phyloP scores from a whole-genome alignment of 768 basidiomycete genomes.

The Dioszegia crocea region DNA sequence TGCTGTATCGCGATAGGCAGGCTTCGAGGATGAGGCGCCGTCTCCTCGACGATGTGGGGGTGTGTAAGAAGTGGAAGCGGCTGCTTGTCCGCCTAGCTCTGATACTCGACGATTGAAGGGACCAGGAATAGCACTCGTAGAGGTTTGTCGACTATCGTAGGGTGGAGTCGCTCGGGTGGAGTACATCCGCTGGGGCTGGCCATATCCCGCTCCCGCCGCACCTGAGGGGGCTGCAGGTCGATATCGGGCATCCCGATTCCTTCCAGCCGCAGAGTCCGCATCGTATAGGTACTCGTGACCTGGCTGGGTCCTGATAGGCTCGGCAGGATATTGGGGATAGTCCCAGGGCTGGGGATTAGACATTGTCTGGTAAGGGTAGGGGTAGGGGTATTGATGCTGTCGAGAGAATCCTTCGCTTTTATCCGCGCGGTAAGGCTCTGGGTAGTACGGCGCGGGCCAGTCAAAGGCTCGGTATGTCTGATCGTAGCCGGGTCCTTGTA shows the following conservation, averaged over 20 bases:
- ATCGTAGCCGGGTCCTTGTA: too few species aligned
- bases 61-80: background rate
- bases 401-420: too few species aligned
- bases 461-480: too few species aligned
- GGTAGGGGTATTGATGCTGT: too few species aligned
- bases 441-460: too few species aligned
- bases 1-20: background rate
- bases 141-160: too few species aligned
- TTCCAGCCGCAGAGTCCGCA: background rate
- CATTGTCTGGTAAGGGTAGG: too few species aligned
- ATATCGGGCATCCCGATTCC: background rate
- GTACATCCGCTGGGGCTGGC: background rate
- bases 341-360: background rate
- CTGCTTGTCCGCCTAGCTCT: background rate
- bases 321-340: background rate
- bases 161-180: background rate
- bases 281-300: background rate
- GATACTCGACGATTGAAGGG: background rate
- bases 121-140: too few species aligned
- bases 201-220: too few species aligned
- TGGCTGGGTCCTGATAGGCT: background rate
- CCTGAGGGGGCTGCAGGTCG: too few species aligned
- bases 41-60: background rate
- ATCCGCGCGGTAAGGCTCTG: too few species aligned
- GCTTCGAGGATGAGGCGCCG: background rate